Conservation (phyloP, 208 protist genomes). For the Trypanosoma melophagium region DNA sequence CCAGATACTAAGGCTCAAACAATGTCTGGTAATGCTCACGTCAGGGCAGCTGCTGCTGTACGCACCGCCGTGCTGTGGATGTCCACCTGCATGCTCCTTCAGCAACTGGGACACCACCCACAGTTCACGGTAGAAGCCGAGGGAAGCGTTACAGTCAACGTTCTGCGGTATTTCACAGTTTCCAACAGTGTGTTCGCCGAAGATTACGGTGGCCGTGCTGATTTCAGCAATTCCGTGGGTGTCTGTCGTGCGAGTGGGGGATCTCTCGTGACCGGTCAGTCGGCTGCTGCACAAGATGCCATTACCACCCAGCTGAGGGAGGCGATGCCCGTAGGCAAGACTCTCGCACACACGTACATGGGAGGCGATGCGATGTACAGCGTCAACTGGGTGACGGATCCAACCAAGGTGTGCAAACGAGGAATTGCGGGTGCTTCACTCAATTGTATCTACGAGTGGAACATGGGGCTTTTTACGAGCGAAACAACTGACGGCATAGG, state of each 20-base stretch:
- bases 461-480: neutral
- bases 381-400: neutral
- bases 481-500: neutral
- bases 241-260: neutral
- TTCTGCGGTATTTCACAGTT: neutral
- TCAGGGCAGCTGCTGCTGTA: neutral
- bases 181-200: neutral
- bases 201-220: neutral
- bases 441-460: neutral
- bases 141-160: neutral
- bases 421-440: neutral
- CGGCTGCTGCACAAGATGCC: neutral
- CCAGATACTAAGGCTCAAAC: neutral
- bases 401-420: neutral
- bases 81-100: constrained; percentile 4
- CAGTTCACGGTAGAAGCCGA: neutral
- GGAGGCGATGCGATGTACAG: neutral
- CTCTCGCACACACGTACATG: neutral
- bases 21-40: neutral
- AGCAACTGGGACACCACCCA: neutral
- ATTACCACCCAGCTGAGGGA: neutral
- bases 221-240: neutral
- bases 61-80: neutral
- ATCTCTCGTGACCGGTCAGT: constrained; percentile 1
- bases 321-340: neutral